Percentiles rank a stretch among this genome's conserved stretches.
phyloP scores from a whole-genome alignment of 441 rosid species.

The Arabidopsis hybrid region DNA sequence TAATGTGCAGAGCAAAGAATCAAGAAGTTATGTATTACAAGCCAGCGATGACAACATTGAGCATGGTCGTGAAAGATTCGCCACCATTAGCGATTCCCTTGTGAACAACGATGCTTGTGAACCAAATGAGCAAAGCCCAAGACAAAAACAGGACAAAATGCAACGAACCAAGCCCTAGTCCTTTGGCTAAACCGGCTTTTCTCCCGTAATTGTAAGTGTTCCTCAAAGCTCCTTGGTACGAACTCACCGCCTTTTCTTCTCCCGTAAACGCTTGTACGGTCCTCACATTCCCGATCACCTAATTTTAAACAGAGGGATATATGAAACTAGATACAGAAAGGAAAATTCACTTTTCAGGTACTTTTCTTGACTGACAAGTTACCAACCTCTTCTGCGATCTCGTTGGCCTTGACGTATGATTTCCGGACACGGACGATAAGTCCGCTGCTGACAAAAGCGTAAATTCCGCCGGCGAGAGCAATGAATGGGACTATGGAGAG shows the following conservation, averaged over 20 bases:
- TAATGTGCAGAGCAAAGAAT: background rate
- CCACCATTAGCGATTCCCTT: constrained; percentile 93
- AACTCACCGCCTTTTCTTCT: constrained; percentile 82
- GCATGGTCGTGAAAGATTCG: constrained; percentile 96
- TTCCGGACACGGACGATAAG: constrained; percentile 74
- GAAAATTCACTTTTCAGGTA: background rate
- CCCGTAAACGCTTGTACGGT: constrained; percentile 95
- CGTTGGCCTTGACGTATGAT: constrained; percentile 84
- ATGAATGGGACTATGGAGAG: constrained; percentile 88
- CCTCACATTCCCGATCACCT: constrained; percentile 92
- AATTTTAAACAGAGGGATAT: constrained; percentile 15
- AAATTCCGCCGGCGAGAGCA: constrained; percentile 84
- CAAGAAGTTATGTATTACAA: constrained; percentile 53
- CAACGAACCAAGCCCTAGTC: constrained; percentile 84
- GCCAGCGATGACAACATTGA: constrained; percentile 92
- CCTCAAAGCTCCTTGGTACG: constrained; percentile 67
- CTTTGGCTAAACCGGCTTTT: constrained; percentile 89
- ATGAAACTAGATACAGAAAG: background rate
- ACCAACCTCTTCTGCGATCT: constrained; percentile 88
- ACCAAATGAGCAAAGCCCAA: constrained; percentile 96
- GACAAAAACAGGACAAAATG: constrained; percentile 82
- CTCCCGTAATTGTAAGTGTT: constrained; percentile 78
- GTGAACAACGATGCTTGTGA: constrained; percentile 81
- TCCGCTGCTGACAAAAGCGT: constrained; percentile 76
- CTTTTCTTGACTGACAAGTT: constrained; percentile 3